Percentiles rank a stretch among this genome's conserved stretches.
Evolutionary conservation across 176 grass and related monocot species (phyloP).

Genomic region (Musa schizocarpa): DNA sequence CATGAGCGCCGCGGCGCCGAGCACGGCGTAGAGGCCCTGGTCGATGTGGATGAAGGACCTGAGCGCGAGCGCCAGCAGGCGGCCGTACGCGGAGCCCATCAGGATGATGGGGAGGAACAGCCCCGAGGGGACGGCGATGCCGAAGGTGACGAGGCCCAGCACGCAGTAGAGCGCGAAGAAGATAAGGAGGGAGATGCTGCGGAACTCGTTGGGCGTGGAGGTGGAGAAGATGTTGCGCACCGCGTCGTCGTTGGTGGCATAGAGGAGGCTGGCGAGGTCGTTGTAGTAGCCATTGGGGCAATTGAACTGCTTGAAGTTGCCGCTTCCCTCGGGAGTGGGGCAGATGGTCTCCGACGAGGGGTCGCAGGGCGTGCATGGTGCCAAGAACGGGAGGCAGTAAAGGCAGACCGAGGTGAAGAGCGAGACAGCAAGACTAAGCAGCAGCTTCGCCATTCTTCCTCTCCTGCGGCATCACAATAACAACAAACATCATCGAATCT

Average conservation of each 20-base stretch:
- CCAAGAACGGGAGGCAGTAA: constrained; percentile 65
- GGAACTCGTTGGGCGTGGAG: constrained; percentile 59
- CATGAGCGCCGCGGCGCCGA: constrained; percentile 87
- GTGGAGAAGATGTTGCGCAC: constrained; percentile 93
- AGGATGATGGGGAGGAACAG: constrained; percentile 99
- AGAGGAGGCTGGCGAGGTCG: constrained; percentile 78
- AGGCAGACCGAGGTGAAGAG: constrained; percentile 58
- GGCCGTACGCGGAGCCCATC: constrained; percentile 90
- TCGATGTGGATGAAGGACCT: constrained; percentile 34
- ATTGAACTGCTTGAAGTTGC: constrained; percentile 99
- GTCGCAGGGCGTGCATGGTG: constrained; percentile 64
- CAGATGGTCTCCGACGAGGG: constrained; percentile 25
- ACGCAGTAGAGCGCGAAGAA: constrained; percentile 77
- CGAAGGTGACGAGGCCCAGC: constrained; percentile 86
- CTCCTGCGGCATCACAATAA: constrained; percentile 22
- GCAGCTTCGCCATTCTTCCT: constrained; percentile 52
- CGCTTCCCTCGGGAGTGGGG: constrained; percentile 46
- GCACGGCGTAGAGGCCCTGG: constrained; percentile 81
- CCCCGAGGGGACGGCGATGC: constrained; percentile 85
- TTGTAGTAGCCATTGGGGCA: constrained; percentile 79
- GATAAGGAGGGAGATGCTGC: constrained; percentile 58
- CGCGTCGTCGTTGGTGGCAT: constrained; percentile 86
- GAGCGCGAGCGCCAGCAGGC: constrained; percentile 45
- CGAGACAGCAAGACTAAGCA: constrained; percentile 47
- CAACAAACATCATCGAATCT: background rate